A percentile compares a stretch with the other conserved stretches of the same genome.
Evolutionary conservation across 495 filamentous ascomycete genomes (phyloP).

Genomic region (Hypoxylon perforatum): DNA sequence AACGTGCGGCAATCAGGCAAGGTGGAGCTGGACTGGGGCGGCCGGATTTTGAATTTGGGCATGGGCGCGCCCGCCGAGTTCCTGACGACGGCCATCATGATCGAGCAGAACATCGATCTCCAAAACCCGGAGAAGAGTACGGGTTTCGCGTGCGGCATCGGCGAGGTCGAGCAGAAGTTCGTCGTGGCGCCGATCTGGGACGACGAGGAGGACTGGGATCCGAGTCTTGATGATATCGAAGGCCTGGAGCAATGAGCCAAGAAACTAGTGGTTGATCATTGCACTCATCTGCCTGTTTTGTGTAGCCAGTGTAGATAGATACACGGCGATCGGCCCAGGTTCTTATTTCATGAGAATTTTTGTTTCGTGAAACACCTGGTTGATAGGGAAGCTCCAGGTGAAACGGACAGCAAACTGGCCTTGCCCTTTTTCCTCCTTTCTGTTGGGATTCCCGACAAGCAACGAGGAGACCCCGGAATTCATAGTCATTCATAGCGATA

Average conservation of each 20-base stretch:
- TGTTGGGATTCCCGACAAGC: not conserved
- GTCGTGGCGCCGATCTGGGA: conserved; percentile 64
- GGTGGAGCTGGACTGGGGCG: conserved; percentile 71
- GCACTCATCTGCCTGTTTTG: not conserved
- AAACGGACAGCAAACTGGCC: no score
- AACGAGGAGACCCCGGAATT: no score
- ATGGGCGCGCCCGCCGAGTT: conserved; percentile 56
- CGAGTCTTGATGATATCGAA: conserved; percentile 36
- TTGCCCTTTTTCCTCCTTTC: no score
- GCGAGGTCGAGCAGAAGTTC: conserved; percentile 68
- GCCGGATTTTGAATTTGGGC: conserved; percentile 58
- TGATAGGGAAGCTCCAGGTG: no score
- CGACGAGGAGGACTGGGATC: conserved; percentile 59
- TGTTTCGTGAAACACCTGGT: no score
- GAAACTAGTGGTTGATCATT: no score
- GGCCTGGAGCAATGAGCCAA: conserved; percentile 21
- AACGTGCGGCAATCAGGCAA: conserved; percentile 69
- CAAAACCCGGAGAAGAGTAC: conserved; percentile 50
- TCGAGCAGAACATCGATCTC: conserved; percentile 56
- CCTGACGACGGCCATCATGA: conserved; percentile 56
- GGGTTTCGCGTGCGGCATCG: conserved; percentile 65
- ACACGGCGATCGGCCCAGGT: no score
- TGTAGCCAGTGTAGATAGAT: not conserved
- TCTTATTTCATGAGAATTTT: no score
- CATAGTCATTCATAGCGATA: not conserved